Base-by-base conservation (phyloP, 192 early-diverging fungal species). In the Gonapodya sp. region DNA sequence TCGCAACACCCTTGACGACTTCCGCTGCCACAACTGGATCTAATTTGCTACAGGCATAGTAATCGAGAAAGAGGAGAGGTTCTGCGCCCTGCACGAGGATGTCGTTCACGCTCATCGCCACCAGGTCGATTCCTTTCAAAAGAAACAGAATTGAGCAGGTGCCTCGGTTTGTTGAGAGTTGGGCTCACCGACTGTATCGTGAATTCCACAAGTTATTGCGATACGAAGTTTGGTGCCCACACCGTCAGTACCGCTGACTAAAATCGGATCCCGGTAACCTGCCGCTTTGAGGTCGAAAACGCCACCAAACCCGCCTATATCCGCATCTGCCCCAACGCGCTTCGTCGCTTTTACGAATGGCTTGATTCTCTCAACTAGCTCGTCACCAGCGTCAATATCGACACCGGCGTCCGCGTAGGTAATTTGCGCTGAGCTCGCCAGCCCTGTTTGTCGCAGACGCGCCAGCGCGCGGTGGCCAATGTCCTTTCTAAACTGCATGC, bases 41-140 rank as follows among this genome's bases (percentile, higher is more conserved):
- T 73, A 99, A 91, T 81, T 95, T 95, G 37, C 94, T 92, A 81
- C 94, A 95, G 18, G 97, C 98, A 87, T 94, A 99, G 86, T 99
- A 99, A 88, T 99, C 98, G 79, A 98, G 89, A 88, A 99, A 99
- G 88, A 97, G 96, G 35, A 99, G 87, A 8, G 98, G 97, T 86
- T 99, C 98, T 1, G 97, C 98, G 37, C 98, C 98, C 87, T 99
- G 98, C 31, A 98, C 98, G 46, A 99, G 88, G 73, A 99, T 87
- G 83, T 99, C 98, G 87, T 99, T 99, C 81, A 98, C 98, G 84
- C 93, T 97, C 98, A 99, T 99, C 1, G 98, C 98, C 37, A 99
- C 98, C 46, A 98, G 89, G 84, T 99, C 98, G 83, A 98, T 94
- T 64, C 97, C 95, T 85, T 24, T 24, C n/a, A 0, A 80, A 8